phyloP scores from a whole-genome alignment of 164 flowering plant genomes.

The Dillenia suffruticosa region DNA sequence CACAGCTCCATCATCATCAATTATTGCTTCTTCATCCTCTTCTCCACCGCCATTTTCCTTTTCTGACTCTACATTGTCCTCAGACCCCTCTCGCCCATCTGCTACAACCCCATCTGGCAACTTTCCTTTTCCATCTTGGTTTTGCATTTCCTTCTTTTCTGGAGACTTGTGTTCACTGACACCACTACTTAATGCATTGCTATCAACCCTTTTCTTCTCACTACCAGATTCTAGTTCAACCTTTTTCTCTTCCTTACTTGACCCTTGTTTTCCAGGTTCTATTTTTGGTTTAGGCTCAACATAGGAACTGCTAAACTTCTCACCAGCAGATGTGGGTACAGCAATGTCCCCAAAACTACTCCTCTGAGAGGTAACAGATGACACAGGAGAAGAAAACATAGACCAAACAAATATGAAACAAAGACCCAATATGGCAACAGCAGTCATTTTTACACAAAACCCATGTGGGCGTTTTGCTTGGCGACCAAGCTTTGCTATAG shows the following conservation, averaged over 20 bases:
- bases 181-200: conserved; percentile 10
- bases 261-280: conserved; percentile 10
- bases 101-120: conserved; percentile 11
- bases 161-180: conserved; percentile 13
- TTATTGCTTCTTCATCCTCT: conserved; percentile 18
- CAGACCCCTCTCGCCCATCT: conserved; percentile 23
- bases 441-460: conserved; percentile 60
- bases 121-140: conserved; percentile 14
- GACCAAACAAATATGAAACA: conserved; percentile 76
- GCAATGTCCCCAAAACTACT: conserved; percentile 66
- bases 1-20: conserved; percentile 24
- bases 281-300: conserved; percentile 14
- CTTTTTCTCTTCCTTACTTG: conserved; percentile 15
- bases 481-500: conserved; percentile 47
- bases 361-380: conserved; percentile 57
- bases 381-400: conserved; percentile 51
- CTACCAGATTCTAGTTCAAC: conserved; percentile 22
- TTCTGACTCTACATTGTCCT: conserved; percentile 21
- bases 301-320: conserved; percentile 15
- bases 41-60: conserved; percentile 33
- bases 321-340: conserved; percentile 33
- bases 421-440: conserved; percentile 70
- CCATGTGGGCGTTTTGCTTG: conserved; percentile 68
- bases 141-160: conserved; percentile 18
- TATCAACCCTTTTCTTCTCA: conserved; percentile 26